Evolutionary conservation across 257 asterid species (phyloP), one percentile per base, ranked within the genome.

Genomic region (Nemophila menziesii): DNA sequence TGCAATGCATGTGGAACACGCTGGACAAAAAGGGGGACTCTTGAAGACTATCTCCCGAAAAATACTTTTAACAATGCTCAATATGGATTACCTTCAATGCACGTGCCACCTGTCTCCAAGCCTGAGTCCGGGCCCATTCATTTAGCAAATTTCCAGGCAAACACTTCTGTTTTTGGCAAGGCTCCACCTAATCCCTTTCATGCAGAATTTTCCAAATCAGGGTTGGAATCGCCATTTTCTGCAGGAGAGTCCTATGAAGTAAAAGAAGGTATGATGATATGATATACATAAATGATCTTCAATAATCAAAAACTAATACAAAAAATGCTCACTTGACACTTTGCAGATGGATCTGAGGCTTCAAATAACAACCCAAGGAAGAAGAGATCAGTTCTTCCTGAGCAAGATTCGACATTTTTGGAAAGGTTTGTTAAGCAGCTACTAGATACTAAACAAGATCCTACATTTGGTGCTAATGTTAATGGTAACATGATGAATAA

Each of bases 1-100:
- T 60, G 72, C 60, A 55, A 65, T 44, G 60, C 63, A 22, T 65
- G 72, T 36, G 72, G 60, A 60, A 18, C 60, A 8, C 33, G 72
- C 37, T 60, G 67, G 67, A 44, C 34, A 33, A 16, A 26, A 21
- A 55, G 39, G 44, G 60, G 60, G 34, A 44, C 48, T 4, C 60
- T 60, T n/a, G 36, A 51, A 8, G 52, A 36, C 20, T 39, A 49
- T 12, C 6, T 20, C 20, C 67, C 67, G 5, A 58, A 50, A 46
- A 54, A 29, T 39, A 48, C 22, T 22, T 21, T 9, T 3, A 33
- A 33, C 11, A 40, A 41, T 43, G 9, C 8, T 22, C 37, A 39
- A 24, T 44, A 33, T 15, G 36, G 36, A 29, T 2, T 29, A 29
- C 36, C 36, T 29, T 13, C 36, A 2, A 2, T 7, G 9, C 12